Evolutionary conservation across 768 basidiomycete species (phyloP), one percentile per base, ranked within the genome.

Genomic region (Mycena polygramma): DNA sequence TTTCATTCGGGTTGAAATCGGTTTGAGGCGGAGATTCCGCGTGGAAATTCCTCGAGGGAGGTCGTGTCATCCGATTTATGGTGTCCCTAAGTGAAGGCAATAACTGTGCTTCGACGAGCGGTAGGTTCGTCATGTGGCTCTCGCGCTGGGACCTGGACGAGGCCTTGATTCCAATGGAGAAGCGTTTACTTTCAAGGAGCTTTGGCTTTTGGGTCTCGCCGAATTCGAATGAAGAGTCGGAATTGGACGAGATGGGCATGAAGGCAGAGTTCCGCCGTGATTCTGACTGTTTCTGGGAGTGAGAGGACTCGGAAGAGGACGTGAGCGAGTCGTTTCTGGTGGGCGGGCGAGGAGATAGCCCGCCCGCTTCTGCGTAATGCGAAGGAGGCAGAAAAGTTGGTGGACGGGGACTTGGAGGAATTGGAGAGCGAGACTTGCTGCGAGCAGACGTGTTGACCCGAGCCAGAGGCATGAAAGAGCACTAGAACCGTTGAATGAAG

Each of bases 1-100:
- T 39, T 7, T 67, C 63, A 35, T 59, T 39, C 22, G 70, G 53
- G 43, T 63, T 22, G 62, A 64, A 15, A 43, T 68, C 53, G 57
- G 53, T 69, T 17, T 73, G 66, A 10, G 77, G 75, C 35, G 65
- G 51, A 11, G 60, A 65, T 43, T 57, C 4, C 11, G 65, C 22
- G 5, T n/a, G 6, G 75, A 75, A 14, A 71, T 68, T 69, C 66
- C 63, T 65, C 79, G 79, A 48, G 1, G 88, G 87, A 17, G 85
- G 81, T 60, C 85, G 82, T 3, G 92, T 94, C 92, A 94, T 94
- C 54, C 88, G 87, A 73, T 91, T 87, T 45, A 94, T 86, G 0
- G 92, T 94, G 65, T 93, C 92, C 49, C 88, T 84, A 43, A 94
- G 81, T 20, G 91, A 90, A 11, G 92, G 92, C 45, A 94, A 78